These are phyloP conservation scores for Fusarium chuoi DNA, from an alignment of 2,329 filamentous ascomycete species.

Conservation along the genomic window DNA sequence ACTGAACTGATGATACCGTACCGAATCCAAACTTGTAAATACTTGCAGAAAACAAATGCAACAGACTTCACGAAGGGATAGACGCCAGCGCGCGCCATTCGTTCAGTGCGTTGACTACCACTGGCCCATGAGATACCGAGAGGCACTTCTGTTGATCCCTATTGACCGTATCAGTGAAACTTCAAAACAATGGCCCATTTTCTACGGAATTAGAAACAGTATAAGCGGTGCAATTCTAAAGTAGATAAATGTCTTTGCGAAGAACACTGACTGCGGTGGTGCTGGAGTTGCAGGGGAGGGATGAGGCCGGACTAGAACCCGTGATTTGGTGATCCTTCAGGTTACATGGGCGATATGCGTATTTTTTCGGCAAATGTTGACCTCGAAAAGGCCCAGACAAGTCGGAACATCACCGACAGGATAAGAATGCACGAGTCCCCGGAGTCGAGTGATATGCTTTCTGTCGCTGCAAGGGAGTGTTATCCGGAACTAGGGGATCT, in stretches of 20 bases:
- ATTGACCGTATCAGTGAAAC: neutral
- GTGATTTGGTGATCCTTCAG: constrained; percentile 2
- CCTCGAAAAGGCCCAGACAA: neutral
- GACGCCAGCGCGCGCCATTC: neutral
- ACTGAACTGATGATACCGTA: neutral
- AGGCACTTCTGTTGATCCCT: neutral
- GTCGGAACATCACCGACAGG: neutral
- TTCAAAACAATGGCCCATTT: neutral
- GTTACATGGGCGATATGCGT: neutral
- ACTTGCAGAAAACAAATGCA: neutral
- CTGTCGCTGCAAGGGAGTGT: constrained; percentile 20
- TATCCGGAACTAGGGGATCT: neutral
- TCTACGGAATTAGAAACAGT: too few relatives aligned
- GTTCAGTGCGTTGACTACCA: neutral
- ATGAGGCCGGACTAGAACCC: constrained; percentile 2
- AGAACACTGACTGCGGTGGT: neutral
- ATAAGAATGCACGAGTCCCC: neutral
- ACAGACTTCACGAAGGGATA: neutral
- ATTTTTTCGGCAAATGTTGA: neutral
- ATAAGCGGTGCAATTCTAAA: too few relatives aligned
- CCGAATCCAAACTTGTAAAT: neutral
- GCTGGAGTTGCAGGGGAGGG: constrained; percentile 13
- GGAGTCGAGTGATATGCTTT: neutral
- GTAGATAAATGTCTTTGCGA: too few relatives aligned
- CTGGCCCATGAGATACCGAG: neutral